These are phyloP conservation scores for Euphorbia lathyris DNA, from an alignment of 345 rosid species.

Conservation along the genomic window DNA sequence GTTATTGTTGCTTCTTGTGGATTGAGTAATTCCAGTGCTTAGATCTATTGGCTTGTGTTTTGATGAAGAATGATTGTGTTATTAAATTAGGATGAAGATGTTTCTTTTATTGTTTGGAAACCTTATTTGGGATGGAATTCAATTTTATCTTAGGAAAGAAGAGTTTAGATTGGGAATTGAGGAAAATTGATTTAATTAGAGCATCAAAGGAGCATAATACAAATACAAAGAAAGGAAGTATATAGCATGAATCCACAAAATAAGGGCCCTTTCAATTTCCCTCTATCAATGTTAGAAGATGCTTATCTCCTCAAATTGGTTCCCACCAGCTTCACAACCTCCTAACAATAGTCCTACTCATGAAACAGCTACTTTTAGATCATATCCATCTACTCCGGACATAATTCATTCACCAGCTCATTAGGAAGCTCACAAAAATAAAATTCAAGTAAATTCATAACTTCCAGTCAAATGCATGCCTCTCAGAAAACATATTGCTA, in stretches of 20 bases:
- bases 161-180: too few species aligned
- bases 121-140: too few species aligned
- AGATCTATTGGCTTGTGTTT: neutral
- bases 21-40: constrained; percentile 1
- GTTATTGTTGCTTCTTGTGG: neutral
- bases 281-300: neutral
- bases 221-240: neutral
- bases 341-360: neutral
- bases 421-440: neutral
- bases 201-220: neutral
- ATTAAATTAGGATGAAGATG: neutral
- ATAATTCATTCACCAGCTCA: too few species aligned
- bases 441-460: neutral
- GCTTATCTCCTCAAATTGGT: neutral
- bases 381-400: neutral
- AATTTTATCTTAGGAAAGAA: too few species aligned
- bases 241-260: neutral
- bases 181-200: neutral
- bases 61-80: neutral
- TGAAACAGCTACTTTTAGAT: neutral
- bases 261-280: neutral
- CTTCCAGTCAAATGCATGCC: neutral
- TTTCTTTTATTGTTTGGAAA: neutral
- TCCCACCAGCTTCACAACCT: neutral
- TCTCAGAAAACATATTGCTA: neutral